Evolutionary conservation across 2,329 filamentous ascomycete genomes (phyloP).

Genomic region (Fusarium sp.): DNA sequence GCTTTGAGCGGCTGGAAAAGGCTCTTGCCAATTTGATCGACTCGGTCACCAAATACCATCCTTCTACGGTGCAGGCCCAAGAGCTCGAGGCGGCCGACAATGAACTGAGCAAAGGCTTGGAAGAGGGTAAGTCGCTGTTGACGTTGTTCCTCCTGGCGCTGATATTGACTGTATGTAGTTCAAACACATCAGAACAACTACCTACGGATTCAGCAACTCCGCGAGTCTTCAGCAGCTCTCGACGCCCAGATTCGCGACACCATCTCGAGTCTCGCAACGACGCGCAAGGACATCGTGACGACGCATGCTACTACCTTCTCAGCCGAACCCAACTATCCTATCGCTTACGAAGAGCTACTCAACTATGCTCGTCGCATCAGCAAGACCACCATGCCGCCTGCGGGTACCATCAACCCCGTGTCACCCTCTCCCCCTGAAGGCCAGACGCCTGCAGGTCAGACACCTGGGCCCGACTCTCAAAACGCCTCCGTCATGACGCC

Average conservation of each 20-base stretch:
- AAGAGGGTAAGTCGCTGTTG: constrained; percentile 64
- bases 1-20: constrained; percentile 75
- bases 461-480: constrained; percentile 48
- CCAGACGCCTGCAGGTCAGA: constrained; percentile 48
- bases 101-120: constrained; percentile 73
- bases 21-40: constrained; percentile 78
- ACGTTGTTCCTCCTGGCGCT: not conserved
- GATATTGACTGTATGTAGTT: constrained; percentile 58
- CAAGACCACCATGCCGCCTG: constrained; percentile 81
- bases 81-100: constrained; percentile 79
- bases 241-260: constrained; percentile 80
- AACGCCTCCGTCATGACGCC: constrained; percentile 47
- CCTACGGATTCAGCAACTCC: constrained; percentile 75
- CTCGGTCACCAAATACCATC: constrained; percentile 86
- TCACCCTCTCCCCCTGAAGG: constrained; percentile 43
- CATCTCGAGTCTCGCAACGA: constrained; percentile 75
- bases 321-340: constrained; percentile 61
- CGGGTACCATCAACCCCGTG: constrained; percentile 59
- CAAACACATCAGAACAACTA: constrained; percentile 82
- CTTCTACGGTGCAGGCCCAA: constrained; percentile 73
- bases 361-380: constrained; percentile 83
- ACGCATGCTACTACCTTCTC: constrained; percentile 70
- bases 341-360: constrained; percentile 80
- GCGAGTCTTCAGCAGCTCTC: constrained; percentile 71
- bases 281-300: constrained; percentile 78